phyloP scores from a whole-genome alignment of 1,284 basidiomycete genomes.

The Xerocomus minutiporus region DNA sequence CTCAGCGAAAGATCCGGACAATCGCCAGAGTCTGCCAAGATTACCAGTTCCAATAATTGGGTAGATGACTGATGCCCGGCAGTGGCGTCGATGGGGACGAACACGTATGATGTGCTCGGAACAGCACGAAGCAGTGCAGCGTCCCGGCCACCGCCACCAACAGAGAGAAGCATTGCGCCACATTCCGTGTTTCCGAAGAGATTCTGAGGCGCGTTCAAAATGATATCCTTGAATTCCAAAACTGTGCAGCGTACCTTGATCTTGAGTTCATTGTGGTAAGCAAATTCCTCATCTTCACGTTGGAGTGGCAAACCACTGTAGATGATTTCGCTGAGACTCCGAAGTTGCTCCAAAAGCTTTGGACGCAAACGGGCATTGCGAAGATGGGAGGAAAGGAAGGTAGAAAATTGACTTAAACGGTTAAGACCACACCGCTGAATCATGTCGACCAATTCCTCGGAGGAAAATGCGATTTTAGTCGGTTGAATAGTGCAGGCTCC shows the following conservation, averaged over 20 bases:
- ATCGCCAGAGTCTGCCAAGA: conserved; percentile 58
- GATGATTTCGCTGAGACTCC: conserved; percentile 53
- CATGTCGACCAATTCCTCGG: conserved; percentile 70
- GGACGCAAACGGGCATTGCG: conserved; percentile 56
- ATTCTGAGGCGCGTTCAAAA: conserved; percentile 40
- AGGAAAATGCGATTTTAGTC: conserved; percentile 56
- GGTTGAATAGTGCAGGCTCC: conserved; percentile 69
- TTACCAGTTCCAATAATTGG: conserved; percentile 59
- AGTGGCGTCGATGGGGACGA: conserved; percentile 47
- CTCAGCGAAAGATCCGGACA: conserved; percentile 61
- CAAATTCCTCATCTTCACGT: conserved; percentile 64
- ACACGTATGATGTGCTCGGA: conserved; percentile 54
- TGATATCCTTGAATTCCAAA: conserved; percentile 1
- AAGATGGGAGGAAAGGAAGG: conserved; percentile 60
- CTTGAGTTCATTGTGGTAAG: conserved; percentile 51
- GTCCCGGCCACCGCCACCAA: conserved; percentile 42
- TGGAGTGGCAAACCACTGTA: conserved; percentile 59
- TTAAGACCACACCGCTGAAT: conserved; percentile 61
- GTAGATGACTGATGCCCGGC: conserved; percentile 47
- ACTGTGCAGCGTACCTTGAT: conserved; percentile 43
- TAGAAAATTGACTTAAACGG: conserved; percentile 64
- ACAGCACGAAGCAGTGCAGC: conserved; percentile 49
- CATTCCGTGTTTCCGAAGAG: conserved; percentile 71
- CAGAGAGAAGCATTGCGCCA: conserved; percentile 58
- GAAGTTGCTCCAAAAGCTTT: conserved; percentile 54